Evolutionary conservation across 306 rosid species (phyloP).

Genomic region (Casuarina equisetifolia): DNA sequence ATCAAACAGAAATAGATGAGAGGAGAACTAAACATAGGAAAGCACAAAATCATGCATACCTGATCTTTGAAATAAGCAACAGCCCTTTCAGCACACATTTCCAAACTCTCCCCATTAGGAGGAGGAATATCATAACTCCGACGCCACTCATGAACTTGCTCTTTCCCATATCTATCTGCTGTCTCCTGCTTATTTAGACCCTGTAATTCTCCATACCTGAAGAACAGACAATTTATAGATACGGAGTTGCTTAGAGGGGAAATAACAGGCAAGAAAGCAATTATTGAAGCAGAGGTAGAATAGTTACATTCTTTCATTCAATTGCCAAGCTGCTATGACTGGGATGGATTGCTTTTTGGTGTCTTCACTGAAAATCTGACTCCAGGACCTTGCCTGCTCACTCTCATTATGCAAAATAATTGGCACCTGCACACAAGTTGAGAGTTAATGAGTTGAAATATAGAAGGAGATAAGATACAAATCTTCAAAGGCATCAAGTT

Average conservation of each 20-base stretch:
- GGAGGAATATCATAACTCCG: slow-evolving; percentile 94
- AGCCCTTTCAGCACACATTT: slow-evolving; percentile 98
- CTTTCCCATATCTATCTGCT: slow-evolving; percentile 93
- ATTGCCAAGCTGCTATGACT: slow-evolving; percentile 81
- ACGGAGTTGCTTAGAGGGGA: neutral
- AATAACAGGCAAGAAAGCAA: slow-evolving; percentile 20
- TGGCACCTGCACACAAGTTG: slow-evolving; percentile 64
- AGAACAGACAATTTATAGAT: slow-evolving; percentile 23
- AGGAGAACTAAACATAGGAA: neutral
- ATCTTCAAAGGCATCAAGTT: slow-evolving; percentile 1
- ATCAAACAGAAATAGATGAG: neutral
- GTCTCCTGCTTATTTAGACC: slow-evolving; percentile 99
- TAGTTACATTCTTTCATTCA: slow-evolving; percentile 94
- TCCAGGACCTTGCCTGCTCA: slow-evolving; percentile 84
- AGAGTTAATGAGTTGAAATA: slow-evolving; percentile 25
- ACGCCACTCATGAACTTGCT: slow-evolving; percentile 98
- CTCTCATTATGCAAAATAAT: slow-evolving; percentile 79
- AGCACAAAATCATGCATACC: slow-evolving; percentile 43
- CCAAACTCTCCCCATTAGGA: slow-evolving; percentile 98
- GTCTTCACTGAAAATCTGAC: slow-evolving; percentile 87
- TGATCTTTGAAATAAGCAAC: slow-evolving; percentile 94
- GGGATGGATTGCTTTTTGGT: slow-evolving; percentile 93
- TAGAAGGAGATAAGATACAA: slow-evolving; percentile 16
- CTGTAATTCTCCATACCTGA: slow-evolving; percentile 96
- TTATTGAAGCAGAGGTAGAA: slow-evolving; percentile 24